Evolutionary conservation across 257 asterid genomes (phyloP).

Genomic region (Solanum dulcamara): DNA sequence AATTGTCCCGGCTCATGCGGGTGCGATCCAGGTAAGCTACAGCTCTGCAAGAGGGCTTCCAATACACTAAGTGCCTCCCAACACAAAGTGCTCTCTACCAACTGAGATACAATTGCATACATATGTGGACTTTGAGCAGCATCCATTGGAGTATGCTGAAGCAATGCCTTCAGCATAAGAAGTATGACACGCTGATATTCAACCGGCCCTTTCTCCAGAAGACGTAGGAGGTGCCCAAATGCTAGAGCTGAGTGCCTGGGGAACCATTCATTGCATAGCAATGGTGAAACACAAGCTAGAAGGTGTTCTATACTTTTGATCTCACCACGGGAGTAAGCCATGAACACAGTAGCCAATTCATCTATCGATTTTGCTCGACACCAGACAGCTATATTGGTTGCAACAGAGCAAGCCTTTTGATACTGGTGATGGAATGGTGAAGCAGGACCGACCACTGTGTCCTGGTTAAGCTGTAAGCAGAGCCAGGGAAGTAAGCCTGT

Average conservation of each 20-base stretch:
- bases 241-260: constrained; percentile 92
- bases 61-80: constrained; percentile 98
- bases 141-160: constrained; percentile 94
- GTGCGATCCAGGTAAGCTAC: constrained; percentile 89
- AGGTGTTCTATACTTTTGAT: constrained; percentile 75
- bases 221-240: constrained; percentile 82
- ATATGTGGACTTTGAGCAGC: constrained; percentile 96
- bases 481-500: constrained; percentile 99
- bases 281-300: constrained; percentile 85
- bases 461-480: constrained; percentile 91
- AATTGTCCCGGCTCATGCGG: constrained; percentile 46
- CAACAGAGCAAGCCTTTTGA: constrained; percentile 78
- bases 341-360: constrained; percentile 74
- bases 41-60: constrained; percentile 96
- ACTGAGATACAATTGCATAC: constrained; percentile 94
- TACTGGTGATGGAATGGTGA: constrained; percentile 56
- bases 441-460: constrained; percentile 38
- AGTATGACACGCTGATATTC: constrained; percentile 95
- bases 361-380: constrained; percentile 78
- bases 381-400: constrained; percentile 81
- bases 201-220: constrained; percentile 83
- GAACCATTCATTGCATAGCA: constrained; percentile 87
- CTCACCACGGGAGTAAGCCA: constrained; percentile 73
- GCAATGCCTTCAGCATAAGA: constrained; percentile 85
- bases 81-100: constrained; percentile 92